These are phyloP conservation scores for Crassisporium funariophilum DNA, from an alignment of 768 basidiomycete genomes.

Conservation along the genomic window DNA sequence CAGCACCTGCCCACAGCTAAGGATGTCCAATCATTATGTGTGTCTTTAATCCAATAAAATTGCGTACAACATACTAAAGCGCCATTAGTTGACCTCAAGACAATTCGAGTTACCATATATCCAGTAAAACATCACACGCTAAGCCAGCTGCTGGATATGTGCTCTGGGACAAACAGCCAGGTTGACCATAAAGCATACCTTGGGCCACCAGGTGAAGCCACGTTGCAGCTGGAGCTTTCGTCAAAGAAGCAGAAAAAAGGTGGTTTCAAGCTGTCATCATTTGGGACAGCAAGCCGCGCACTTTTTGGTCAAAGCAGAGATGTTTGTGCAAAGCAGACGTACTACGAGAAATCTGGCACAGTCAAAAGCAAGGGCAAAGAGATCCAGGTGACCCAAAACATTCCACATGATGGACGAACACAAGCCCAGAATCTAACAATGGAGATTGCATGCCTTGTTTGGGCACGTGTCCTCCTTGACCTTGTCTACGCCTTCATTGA, in stretches of 20 bases:
- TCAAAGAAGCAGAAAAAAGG: conserved; percentile 4
- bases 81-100: background rate
- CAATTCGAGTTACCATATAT: background rate
- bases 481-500: conserved; percentile 8
- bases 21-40: background rate
- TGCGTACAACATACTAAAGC: background rate
- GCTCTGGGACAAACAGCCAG: background rate
- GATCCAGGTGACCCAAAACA: conserved; percentile 1
- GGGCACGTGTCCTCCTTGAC: conserved; percentile 20
- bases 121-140: background rate
- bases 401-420: conserved; percentile 12
- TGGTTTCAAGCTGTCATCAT: conserved; percentile 6
- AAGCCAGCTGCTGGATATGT: background rate
- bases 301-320: background rate
- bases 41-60: background rate
- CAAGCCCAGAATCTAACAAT: conserved; percentile 19
- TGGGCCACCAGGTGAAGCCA: background rate
- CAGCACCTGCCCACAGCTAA: background rate
- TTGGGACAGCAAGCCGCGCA: conserved; percentile 2
- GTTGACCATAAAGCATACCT: background rate
- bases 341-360: background rate
- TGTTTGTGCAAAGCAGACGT: background rate
- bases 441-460: conserved; percentile 23
- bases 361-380: background rate
- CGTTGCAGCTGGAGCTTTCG: background rate